Percentiles rank a stretch among this genome's conserved stretches.
Conservation (phyloP, 2,329 filamentous ascomycete genomes). For the Coniochaeta sp. region DNA sequence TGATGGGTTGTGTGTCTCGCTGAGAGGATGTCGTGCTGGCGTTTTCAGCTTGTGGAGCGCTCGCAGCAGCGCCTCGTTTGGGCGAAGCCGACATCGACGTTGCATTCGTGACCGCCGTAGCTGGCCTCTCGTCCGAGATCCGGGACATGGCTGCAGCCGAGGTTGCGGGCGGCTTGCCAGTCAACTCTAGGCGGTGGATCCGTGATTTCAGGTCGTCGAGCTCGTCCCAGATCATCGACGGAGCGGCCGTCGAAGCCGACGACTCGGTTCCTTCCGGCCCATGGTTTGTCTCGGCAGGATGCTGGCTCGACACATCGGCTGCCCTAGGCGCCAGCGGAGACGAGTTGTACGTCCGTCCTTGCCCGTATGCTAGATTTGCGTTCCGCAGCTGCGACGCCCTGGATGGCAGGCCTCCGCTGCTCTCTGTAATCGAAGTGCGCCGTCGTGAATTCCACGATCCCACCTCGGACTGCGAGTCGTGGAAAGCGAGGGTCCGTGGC, state of each 20-base stretch:
- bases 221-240: constrained; percentile 96
- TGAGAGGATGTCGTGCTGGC: constrained; percentile 26
- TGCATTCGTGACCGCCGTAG: constrained; percentile 82
- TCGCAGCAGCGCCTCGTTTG: constrained; percentile 42
- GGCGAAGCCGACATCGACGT: constrained; percentile 90
- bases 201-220: constrained; percentile 91
- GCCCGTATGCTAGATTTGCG: constrained; percentile 26
- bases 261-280: constrained; percentile 70
- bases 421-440: constrained; percentile 42
- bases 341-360: constrained; percentile 45
- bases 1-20: constrained; percentile 51
- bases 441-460: constrained; percentile 25
- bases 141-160: constrained; percentile 74
- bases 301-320: constrained; percentile 22
- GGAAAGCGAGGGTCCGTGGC: constrained; percentile 38
- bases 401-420: constrained; percentile 27
- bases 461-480: constrained; percentile 28
- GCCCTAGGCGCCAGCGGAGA: constrained; percentile 49
- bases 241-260: constrained; percentile 77
- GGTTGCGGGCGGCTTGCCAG: constrained; percentile 77
- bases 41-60: constrained; percentile 32
- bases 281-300: constrained; percentile 31
- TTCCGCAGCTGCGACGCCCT: constrained; percentile 38
- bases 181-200: constrained; percentile 83
- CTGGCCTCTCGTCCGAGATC: constrained; percentile 71